phyloP scores from a whole-genome alignment of 176 grass and related monocot species.

The Lolium perenne region DNA sequence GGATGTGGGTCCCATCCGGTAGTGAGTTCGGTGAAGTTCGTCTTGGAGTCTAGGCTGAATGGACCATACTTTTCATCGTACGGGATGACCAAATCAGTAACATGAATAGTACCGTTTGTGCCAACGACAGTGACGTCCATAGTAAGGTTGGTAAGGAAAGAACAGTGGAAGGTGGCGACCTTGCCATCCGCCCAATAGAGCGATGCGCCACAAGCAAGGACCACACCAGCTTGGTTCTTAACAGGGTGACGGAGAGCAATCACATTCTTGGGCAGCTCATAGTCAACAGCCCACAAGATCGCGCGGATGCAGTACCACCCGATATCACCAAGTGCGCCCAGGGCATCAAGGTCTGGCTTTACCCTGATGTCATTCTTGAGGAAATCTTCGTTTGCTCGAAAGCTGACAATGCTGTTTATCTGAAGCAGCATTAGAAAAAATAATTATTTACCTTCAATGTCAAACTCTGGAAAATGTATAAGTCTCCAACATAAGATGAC shows the following conservation, averaged over 20 bases:
- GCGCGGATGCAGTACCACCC: slow-evolving; percentile 87
- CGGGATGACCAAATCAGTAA: slow-evolving; percentile 69
- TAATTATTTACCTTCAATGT: background rate
- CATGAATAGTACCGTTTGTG: slow-evolving; percentile 69
- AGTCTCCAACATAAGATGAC: background rate
- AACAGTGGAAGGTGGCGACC: slow-evolving; percentile 64
- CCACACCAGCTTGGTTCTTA: slow-evolving; percentile 62
- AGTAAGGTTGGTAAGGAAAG: slow-evolving; percentile 69
- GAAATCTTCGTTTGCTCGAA: slow-evolving; percentile 58
- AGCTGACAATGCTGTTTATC: slow-evolving; percentile 65
- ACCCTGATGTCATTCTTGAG: slow-evolving; percentile 85
- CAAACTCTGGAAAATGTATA: background rate
- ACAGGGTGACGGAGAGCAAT: slow-evolving; percentile 44
- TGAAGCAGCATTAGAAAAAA: slow-evolving; percentile 49
- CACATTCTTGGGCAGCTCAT: slow-evolving; percentile 60
- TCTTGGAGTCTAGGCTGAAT: slow-evolving; percentile 54
- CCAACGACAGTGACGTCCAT: slow-evolving; percentile 66
- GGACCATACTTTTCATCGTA: slow-evolving; percentile 54
- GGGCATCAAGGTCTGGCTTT: slow-evolving; percentile 79
- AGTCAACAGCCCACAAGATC: slow-evolving; percentile 75
- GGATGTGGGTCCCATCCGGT: slow-evolving; percentile 65
- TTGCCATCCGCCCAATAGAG: slow-evolving; percentile 67
- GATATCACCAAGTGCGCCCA: slow-evolving; percentile 72
- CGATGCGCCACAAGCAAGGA: slow-evolving; percentile 65
- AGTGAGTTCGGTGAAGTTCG: slow-evolving; percentile 50